Evolutionary conservation across 1,284 basidiomycete species (phyloP), one percentile per base, ranked within the genome.

Genomic region (Peniophora sp.): DNA sequence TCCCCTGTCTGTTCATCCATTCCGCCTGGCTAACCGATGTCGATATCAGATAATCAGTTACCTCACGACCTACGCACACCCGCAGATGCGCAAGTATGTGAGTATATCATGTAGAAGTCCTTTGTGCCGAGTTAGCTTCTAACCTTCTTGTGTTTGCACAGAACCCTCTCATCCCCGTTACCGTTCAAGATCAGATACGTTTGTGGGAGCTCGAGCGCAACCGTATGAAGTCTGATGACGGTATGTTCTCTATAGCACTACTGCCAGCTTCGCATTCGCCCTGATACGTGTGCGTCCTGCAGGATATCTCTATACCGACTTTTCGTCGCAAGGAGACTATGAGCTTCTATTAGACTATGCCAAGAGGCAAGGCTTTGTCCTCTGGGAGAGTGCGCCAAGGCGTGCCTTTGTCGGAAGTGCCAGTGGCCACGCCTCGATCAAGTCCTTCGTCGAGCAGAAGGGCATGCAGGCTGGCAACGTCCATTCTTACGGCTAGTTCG

Each of bases 131-230:
- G 9, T 8, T 41, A n/a, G 8, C 39, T n/a, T 41, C 39, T 41
- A 9, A 17, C n/a, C 9, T 17, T 9, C 39, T 8, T 34, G 12
- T 51, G 17, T 16, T 12, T 49, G 45, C 46, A 39, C 61, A 93
- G 87, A 91, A 91, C 62, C 92, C 93, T 3, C 73, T 97, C 3
- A 74, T 97, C 14, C 94, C 94, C 24, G 91, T 96, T 36, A 97
- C 96, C 0, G 95, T 98, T 0, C 94, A 97, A 60, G 97, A 99
- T 70, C 97, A 99, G 70, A 91, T 99, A 57, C 84, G 97, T 49
- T 74, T 99, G 16, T 99, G 97, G 96, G 96, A 99, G 68, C 75
- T 95, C 49, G 97, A 99, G 71, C 86, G 90, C 67, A 95, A 98
- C 66, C 81, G 97, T 48, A 75, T 99, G 2, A 85, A 89, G 59